Conservation (phyloP, 2,329 filamentous ascomycete genomes). For the Botryosphaeria dothidea region DNA sequence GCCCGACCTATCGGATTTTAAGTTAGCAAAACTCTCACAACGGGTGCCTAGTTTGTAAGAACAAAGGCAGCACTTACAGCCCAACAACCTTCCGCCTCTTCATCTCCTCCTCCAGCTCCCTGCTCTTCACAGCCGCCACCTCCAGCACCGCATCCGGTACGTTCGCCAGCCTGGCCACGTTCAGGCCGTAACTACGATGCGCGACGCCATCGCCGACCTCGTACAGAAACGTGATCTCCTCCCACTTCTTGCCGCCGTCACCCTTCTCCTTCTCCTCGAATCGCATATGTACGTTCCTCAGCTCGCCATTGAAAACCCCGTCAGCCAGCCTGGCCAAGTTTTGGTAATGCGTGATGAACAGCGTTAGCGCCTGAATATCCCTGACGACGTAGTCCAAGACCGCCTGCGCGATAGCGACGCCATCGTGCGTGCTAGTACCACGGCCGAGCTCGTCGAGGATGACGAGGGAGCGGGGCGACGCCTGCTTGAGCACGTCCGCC, state of each 20-base stretch:
- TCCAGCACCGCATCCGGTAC: conserved; percentile 77
- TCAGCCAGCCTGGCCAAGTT: conserved; percentile 73
- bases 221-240: conserved; percentile 92
- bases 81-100: conserved; percentile 21
- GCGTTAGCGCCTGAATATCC: conserved; percentile 72
- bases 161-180: conserved; percentile 84
- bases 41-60: too few relatives aligned
- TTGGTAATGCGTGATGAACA: conserved; percentile 99
- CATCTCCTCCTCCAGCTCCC: conserved; percentile 71
- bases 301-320: conserved; percentile 62
- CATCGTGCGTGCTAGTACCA: conserved; percentile 93
- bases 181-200: conserved; percentile 90
- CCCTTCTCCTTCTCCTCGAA: conserved; percentile 59
- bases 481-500: conserved; percentile 83
- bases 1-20: neutral
- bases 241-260: conserved; percentile 63
- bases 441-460: conserved; percentile 94
- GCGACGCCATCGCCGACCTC: conserved; percentile 89
- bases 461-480: conserved; percentile 79
- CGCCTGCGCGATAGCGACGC: conserved; percentile 90
- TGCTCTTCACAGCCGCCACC: conserved; percentile 75
- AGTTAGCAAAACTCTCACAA: neutral
- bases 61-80: conserved; percentile 2
- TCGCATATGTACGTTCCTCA: conserved; percentile 92
- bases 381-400: conserved; percentile 83